Evolutionary conservation across 176 grass and related monocot genomes (phyloP), one percentile per base, ranked within the genome.

Genomic region (Cenchrus purpureus): DNA sequence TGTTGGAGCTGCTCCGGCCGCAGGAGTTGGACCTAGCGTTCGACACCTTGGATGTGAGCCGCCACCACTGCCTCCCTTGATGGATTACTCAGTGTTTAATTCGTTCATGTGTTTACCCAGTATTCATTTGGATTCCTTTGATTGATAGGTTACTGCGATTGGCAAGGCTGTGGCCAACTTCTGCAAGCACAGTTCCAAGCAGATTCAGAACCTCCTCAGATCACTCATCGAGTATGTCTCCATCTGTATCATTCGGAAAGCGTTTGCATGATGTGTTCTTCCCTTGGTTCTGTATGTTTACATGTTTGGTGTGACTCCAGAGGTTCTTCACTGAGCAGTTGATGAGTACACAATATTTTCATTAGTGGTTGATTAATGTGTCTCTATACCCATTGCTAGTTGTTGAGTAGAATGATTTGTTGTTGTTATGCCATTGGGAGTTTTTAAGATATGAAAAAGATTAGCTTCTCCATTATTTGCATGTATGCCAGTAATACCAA

Each of bases 1-100:
- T 95, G 80, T 89, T 95, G 48, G 88, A 95, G 60, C 91, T 92
- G 64, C 83, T 95, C 59, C 54, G 76, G 62, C 73, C 92, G 80
- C 83, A 95, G 80, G 34, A 88, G 83, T 60, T 95, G 83, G 83
- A 92, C 80, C 65, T 95, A 68, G 78, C 90, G 17, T 82, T 95
- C 34, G 79, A 92, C 64, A 88, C 80, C 60, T 83, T 95, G 74
- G 83, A 65, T 88, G 93, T 95, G 58, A 90, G 79, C 20, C 62
- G 12, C 50, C 50, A 3, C 58, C 48, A 8, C 45, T 2, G 13
- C 14, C 31, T 16, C 68, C 29, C 12, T 49, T 58, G 50, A 89
- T 79, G 29, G 11, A 75, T 61, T 66, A 12, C 25, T 60, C 44
- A 22, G 66, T 81, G 54, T 4, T 66, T 73, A 65, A 42, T 25